phyloP scores from a whole-genome alignment of 176 grass and related monocot species.

The Miscanthus lutarioriparius region DNA sequence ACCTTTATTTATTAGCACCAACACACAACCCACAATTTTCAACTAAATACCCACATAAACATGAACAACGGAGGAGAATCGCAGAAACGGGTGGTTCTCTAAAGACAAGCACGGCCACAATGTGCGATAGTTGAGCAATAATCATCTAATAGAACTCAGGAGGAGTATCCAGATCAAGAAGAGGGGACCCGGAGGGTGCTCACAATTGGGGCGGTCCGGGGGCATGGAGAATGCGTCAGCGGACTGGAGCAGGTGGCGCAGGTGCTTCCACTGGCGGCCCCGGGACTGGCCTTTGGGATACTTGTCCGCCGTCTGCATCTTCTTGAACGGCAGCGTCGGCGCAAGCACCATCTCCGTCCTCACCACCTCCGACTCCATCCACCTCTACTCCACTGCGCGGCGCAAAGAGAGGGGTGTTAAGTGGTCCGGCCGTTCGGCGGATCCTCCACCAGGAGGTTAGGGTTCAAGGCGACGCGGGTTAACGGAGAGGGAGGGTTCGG shows the following conservation, averaged over 20 bases:
- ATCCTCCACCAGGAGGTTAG: background rate
- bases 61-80: background rate
- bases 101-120: background rate
- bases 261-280: constrained; percentile 96
- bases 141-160: background rate
- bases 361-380: constrained; percentile 75
- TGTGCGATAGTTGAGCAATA: background rate
- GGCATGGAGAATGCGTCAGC: constrained; percentile 62
- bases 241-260: constrained; percentile 77
- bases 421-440: background rate
- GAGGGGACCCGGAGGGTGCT: background rate
- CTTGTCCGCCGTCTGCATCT: constrained; percentile 88
- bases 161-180: background rate
- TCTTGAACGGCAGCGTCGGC: constrained; percentile 70
- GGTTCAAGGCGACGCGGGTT: background rate
- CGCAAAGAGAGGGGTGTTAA: background rate
- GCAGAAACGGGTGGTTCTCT: background rate
- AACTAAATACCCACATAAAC: background rate
- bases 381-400: background rate
- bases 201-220: constrained; percentile 76
- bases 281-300: constrained; percentile 91
- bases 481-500: background rate
- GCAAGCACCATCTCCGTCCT: constrained; percentile 71
- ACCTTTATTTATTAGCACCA: background rate
- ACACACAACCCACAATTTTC: background rate